Evolutionary conservation across 306 rosid species (phyloP).

Genomic region (Gillenia trifoliata): DNA sequence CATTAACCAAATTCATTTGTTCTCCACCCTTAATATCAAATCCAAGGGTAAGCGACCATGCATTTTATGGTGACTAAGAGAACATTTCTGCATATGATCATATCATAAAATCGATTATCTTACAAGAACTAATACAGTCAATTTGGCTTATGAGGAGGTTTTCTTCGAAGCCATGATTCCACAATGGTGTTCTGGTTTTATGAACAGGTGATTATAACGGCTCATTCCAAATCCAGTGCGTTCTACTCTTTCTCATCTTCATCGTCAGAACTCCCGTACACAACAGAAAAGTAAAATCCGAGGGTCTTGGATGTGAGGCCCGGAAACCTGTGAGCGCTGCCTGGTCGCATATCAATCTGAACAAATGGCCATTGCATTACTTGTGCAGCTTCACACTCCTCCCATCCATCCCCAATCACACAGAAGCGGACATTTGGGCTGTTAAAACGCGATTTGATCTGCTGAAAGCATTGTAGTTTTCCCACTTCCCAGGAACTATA

Average conservation of each 20-base stretch:
- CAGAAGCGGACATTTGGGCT: constrained; percentile 71
- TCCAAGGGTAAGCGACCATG: too few species aligned
- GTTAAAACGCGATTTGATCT: constrained; percentile 73
- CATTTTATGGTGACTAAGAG: too few species aligned
- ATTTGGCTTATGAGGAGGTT: constrained; percentile 4
- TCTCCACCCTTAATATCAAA: too few species aligned
- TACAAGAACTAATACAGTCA: constrained; percentile 6
- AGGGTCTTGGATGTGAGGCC: constrained; percentile 74
- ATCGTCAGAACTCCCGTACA: constrained; percentile 50
- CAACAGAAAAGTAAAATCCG: constrained; percentile 67
- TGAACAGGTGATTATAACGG: constrained; percentile 25
- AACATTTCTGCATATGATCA: too few species aligned
- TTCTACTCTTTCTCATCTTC: constrained; percentile 44
- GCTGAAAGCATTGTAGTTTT: constrained; percentile 65
- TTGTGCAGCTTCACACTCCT: constrained; percentile 87
- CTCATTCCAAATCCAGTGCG: constrained; percentile 9
- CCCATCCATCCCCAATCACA: constrained; percentile 89
- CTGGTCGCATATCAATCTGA: constrained; percentile 70
- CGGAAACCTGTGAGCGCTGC: constrained; percentile 75
- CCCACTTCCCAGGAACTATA: constrained; percentile 94
- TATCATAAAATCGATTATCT: background rate
- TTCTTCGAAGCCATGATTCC: constrained; percentile 6
- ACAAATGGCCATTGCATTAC: constrained; percentile 81
- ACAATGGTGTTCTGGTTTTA: constrained; percentile 10
- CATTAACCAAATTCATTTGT: too few species aligned